Conservation (phyloP, 2,329 filamentous ascomycete species). For the Metarhizium sp. region DNA sequence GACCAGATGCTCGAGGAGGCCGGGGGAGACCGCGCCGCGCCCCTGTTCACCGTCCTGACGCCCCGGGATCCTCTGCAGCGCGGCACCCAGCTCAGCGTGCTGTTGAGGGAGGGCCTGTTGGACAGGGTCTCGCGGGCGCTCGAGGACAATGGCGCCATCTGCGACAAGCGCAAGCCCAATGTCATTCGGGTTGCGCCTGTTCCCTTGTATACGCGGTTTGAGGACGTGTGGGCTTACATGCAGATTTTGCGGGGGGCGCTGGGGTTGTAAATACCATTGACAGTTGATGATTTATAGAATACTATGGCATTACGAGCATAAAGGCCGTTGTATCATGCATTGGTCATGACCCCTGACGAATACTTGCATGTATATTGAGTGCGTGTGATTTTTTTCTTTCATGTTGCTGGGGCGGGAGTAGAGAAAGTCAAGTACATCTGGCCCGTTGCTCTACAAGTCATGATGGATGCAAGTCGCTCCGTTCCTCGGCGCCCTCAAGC, state of each 20-base stretch:
- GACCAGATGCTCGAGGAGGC: constrained; percentile 28
- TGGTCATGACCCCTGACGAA: no score
- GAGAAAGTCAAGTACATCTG: no score
- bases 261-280: constrained; percentile 9
- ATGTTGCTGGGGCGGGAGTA: no score
- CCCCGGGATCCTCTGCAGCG: constrained; percentile 57
- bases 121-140: constrained; percentile 57
- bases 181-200: constrained; percentile 78
- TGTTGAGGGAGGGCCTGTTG: constrained; percentile 58
- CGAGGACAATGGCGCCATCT: constrained; percentile 60
- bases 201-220: constrained; percentile 74
- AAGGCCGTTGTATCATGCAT: no score
- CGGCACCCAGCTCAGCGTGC: constrained; percentile 70
- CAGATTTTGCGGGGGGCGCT: constrained; percentile 27
- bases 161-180: constrained; percentile 77
- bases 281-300: no score
- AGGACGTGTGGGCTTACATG: constrained; percentile 53
- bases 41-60: constrained; percentile 56
- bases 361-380: no score
- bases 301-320: background rate
- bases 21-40: constrained; percentile 11
- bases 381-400: no score
- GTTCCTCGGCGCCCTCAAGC: no score
- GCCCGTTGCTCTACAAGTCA: no score
- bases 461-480: no score